Conservation (phyloP, 139 green algal genomes). For the Volvox africanus region DNA sequence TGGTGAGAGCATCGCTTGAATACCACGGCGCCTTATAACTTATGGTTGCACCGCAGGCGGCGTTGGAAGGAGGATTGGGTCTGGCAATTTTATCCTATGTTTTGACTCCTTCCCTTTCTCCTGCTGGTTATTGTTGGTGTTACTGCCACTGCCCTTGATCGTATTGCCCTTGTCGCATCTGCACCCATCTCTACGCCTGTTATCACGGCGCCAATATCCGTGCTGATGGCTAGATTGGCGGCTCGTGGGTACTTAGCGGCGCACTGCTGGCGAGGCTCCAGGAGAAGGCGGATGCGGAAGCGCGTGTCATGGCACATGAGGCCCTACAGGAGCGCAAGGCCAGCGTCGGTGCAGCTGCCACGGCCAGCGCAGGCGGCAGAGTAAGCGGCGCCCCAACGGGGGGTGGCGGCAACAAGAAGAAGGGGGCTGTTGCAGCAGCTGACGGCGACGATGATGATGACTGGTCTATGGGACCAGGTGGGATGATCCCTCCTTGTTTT, state of each 20-base stretch:
- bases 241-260: conserved; percentile 37
- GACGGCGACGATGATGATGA: conserved; percentile 42
- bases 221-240: conserved; percentile 3
- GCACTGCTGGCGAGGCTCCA: conserved; percentile 45
- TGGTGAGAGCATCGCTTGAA: neutral
- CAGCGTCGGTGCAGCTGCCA: conserved; percentile 21
- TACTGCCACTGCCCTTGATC: no score
- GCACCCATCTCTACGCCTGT: no score
- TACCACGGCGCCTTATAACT: no score
- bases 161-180: no score
- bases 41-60: no score
- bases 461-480: conserved; percentile 39
- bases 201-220: no score
- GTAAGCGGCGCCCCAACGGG: neutral
- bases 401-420: conserved; percentile 41
- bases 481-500: neutral
- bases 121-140: no score
- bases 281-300: conserved; percentile 51
- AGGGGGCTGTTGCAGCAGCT: conserved; percentile 19
- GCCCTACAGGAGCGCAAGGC: conserved; percentile 61
- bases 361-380: neutral
- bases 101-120: no score
- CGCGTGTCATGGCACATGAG: conserved; percentile 61
- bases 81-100: no score
- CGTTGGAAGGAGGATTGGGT: no score